Evolutionary conservation across 2,329 filamentous ascomycete genomes (phyloP).

Genomic region (Chaetothyriales sp.): DNA sequence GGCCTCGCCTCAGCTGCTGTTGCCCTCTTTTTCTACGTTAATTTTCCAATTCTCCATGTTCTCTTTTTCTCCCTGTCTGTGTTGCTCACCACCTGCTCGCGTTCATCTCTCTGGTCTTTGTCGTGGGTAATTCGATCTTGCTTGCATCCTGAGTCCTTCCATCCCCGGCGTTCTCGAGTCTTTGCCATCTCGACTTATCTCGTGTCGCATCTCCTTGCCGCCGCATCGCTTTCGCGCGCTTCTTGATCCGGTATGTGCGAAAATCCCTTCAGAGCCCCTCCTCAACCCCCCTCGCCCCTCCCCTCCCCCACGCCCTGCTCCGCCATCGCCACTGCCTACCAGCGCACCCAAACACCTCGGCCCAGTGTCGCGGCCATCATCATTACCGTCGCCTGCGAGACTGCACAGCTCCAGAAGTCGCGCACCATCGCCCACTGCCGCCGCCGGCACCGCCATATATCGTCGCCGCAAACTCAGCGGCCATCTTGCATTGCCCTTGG

Average conservation of each 20-base stretch:
- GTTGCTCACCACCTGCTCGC: neutral
- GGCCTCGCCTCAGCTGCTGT: neutral
- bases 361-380: neutral
- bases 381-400: neutral
- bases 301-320: neutral
- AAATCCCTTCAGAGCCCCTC: conserved; percentile 2
- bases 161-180: neutral
- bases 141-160: neutral
- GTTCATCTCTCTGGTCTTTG: neutral
- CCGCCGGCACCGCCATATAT: neutral
- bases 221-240: neutral
- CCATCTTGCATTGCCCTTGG: neutral
- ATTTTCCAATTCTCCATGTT: neutral
- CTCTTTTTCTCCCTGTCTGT: neutral
- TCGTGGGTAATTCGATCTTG: neutral
- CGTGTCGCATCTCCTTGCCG: neutral
- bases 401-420: neutral
- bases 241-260: conserved; percentile 15
- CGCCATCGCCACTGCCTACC: neutral
- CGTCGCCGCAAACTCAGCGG: neutral
- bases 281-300: too few species aligned
- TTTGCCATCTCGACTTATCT: neutral
- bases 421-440: neutral
- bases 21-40: neutral
- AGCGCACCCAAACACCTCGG: neutral